Percentiles rank a stretch among this genome's conserved stretches.
Conservation (phyloP, 2,329 filamentous ascomycete species). For the Botrytis fragariae region DNA sequence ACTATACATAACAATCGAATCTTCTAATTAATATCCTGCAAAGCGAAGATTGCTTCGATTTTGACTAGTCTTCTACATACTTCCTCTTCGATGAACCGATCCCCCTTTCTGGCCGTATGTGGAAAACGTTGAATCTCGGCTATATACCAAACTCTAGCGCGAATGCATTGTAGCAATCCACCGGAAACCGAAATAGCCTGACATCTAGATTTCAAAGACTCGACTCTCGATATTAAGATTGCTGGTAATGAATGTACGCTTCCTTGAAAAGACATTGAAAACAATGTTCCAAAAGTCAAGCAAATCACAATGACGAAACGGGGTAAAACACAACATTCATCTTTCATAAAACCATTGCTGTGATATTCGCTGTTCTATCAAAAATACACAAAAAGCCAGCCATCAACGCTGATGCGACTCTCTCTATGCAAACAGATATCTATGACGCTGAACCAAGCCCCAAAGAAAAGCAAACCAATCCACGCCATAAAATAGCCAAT, state of each 20-base stretch:
- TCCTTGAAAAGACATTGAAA: not conserved
- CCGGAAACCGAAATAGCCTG: not conserved
- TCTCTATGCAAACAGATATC: slow-evolving; percentile 6
- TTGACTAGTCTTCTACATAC: too few relatives aligned
- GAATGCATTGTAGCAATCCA: not conserved
- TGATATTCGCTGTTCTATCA: slow-evolving; percentile 1
- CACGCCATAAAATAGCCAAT: not conserved
- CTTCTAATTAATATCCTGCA: not conserved
- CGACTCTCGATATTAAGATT: not conserved
- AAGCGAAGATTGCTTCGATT: not conserved
- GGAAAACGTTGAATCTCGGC: not conserved
- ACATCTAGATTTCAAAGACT: not conserved
- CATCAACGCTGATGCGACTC: slow-evolving; percentile 1
- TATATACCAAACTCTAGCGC: not conserved
- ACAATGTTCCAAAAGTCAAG: not conserved
- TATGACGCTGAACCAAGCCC: not conserved
- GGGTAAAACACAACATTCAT: not conserved
- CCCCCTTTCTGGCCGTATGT: not conserved
- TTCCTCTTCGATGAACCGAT: not conserved
- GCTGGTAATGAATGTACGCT: not conserved
- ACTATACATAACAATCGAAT: not conserved
- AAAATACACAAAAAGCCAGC: not conserved
- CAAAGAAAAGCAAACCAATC: not conserved
- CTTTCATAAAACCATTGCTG: not conserved
- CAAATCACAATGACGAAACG: not conserved